These are phyloP conservation scores for Jaltomata sinuosa DNA, from an alignment of 257 asterid species.

Conservation along the genomic window DNA sequence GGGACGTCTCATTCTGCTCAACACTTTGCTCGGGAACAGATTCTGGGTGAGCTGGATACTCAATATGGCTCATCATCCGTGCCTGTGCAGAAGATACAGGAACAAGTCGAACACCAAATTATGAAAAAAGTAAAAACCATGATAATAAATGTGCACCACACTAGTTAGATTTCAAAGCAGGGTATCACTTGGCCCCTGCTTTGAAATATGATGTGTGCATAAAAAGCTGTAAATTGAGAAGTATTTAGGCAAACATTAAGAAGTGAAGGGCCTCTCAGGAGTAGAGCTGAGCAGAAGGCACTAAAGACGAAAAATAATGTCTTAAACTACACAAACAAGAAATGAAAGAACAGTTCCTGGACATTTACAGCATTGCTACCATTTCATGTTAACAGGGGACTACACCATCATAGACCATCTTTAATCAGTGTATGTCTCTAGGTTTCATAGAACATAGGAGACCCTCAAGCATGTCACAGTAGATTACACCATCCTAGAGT, in stretches of 20 bases:
- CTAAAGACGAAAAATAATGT: not conserved
- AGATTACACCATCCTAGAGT: not conserved
- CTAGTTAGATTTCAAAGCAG: not conserved
- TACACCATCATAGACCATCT: not conserved
- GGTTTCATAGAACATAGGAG: not conserved
- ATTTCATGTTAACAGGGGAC: not conserved
- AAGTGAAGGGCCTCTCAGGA: not conserved
- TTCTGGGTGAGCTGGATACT: constrained; percentile 31
- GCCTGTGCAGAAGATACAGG: constrained; percentile 28
- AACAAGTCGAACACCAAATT: not conserved
- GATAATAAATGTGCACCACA: not conserved
- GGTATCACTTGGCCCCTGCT: not conserved
- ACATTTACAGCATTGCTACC: not conserved
- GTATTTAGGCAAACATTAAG: not conserved
- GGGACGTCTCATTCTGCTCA: constrained; percentile 10
- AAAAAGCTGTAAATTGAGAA: not conserved
- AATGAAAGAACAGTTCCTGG: not conserved
- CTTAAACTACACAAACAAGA: not conserved
- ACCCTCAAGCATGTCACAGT: not conserved
- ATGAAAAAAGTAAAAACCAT: not conserved
- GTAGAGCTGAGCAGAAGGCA: not conserved
- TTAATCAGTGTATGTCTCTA: not conserved
- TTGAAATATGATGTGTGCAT: not conserved
- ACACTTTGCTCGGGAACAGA: constrained; percentile 31
- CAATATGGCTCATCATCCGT: constrained; percentile 33